A percentile compares a stretch with the other conserved stretches of the same genome.
Evolutionary conservation across 73 alveolate species (phyloP).

Genomic region (Paramecium sexaurelia): DNA sequence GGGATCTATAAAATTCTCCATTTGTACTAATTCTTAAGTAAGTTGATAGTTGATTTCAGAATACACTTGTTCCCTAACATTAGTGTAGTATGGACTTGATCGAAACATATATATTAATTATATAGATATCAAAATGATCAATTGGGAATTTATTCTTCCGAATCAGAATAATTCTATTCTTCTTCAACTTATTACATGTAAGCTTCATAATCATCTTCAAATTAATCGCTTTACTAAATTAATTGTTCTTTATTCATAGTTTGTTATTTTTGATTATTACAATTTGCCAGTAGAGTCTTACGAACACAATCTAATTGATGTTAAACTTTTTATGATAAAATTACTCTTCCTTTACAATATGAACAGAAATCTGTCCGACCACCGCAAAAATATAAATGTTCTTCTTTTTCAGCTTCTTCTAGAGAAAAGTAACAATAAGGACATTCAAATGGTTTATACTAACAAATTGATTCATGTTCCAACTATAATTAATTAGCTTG

Average conservation of each 20-base stretch:
- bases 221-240: background rate
- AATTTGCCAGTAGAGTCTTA: background rate
- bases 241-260: background rate
- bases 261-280: background rate
- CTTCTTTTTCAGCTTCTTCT: background rate
- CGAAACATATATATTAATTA: conserved; percentile 9
- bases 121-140: no score
- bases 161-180: background rate
- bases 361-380: background rate
- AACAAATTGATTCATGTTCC: conserved; percentile 16
- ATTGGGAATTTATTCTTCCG: no score
- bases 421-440: background rate
- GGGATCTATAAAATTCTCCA: background rate
- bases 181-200: background rate
- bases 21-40: background rate
- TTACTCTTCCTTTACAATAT: background rate
- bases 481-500: background rate
- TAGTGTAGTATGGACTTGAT: background rate
- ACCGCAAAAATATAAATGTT: background rate
- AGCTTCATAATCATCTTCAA: background rate
- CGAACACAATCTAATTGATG: background rate
- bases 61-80: background rate
- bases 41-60: background rate
- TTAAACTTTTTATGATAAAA: background rate
- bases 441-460: conserved; percentile 6